Evolutionary conservation across 371 early-diverging fungal genomes (phyloP).

Genomic region (Mortierella sp.): DNA sequence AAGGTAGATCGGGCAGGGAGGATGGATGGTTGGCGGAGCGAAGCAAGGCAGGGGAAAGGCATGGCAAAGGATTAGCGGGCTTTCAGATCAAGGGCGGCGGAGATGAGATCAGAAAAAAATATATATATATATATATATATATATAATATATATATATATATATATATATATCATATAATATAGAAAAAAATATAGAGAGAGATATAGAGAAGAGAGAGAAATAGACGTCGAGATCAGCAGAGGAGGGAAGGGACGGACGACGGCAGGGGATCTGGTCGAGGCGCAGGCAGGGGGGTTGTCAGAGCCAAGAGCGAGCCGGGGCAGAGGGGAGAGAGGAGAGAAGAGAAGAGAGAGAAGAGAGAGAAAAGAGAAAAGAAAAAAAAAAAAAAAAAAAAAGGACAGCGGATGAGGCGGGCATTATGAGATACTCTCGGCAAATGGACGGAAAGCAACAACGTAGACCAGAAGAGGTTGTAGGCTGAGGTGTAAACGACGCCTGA

Average conservation of each 20-base stretch:
- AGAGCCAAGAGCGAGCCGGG: too few relatives aligned
- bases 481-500: not conserved
- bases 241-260: not conserved
- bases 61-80: slow-evolving; percentile 6
- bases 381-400: slow-evolving; percentile 3
- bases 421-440: too few relatives aligned
- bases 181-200: not conserved
- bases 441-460: too few relatives aligned
- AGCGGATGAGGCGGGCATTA: not conserved
- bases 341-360: not conserved
- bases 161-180: too few relatives aligned
- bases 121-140: not conserved
- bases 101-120: slow-evolving; percentile 2
- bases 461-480: too few relatives aligned
- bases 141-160: too few relatives aligned
- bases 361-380: not conserved
- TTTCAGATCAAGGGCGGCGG: not conserved
- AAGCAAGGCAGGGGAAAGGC: not conserved
- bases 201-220: not conserved
- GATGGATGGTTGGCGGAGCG: too few relatives aligned
- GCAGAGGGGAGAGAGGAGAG: not conserved
- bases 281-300: too few relatives aligned
- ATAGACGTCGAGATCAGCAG: not conserved
- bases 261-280: too few relatives aligned
- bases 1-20: too few relatives aligned